Base-by-base conservation (phyloP, 2,329 filamentous ascomycete genomes). In the Pseudonectria foliicola region DNA sequence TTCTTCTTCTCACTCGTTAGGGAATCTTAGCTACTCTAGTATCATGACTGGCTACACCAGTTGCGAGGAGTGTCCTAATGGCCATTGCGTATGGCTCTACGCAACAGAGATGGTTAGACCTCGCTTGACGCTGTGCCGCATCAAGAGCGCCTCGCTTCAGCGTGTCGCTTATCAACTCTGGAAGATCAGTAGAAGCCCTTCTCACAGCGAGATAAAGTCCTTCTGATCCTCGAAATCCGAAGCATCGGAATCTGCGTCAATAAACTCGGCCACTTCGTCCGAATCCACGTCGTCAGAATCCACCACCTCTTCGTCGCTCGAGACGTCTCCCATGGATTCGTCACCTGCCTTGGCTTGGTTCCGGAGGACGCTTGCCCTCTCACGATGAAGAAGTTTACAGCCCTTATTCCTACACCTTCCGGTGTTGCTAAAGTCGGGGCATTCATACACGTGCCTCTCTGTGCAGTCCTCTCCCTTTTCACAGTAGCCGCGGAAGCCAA, bases 381-480 rank as follows among this genome's bases (percentile, higher is more conserved):
- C 85, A 57, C 90, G 78, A 64, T 98, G 92, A 40, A 80, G 83
- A 35, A 95, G 74, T 57, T 82, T 84, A 69, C 90, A 96, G 47
- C 81, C 80, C 62, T 81, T 79, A 58, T 75, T 79, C 58, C 79
- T 80, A 75, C 92, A 98, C 43, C 71, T 69, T 52, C 90, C 90
- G 41, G 77, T 86, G 64, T 95, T 94, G 73, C 86, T 85, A 68
- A 93, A 95, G 59, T 94, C 85, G 43, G 92, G 90, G 62, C 92
- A 96, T 62, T 96, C 90, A 63, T 83, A 82, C 38, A 90, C 82
- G 66, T 98, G 92, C 42, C 88, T 82, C 45, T 92, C 79, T 40
- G 76, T 63, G 63, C 92, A 96, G 36, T 71, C 63, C 37, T 74
- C 72, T 41, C 90, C 92, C 57, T 84, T 85, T 42, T 84, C 80